Percentiles rank a stretch among this genome's conserved stretches.
phyloP scores from a whole-genome alignment of 2,329 filamentous ascomycete genomes.

The Pseudogymnoascus sp. region DNA sequence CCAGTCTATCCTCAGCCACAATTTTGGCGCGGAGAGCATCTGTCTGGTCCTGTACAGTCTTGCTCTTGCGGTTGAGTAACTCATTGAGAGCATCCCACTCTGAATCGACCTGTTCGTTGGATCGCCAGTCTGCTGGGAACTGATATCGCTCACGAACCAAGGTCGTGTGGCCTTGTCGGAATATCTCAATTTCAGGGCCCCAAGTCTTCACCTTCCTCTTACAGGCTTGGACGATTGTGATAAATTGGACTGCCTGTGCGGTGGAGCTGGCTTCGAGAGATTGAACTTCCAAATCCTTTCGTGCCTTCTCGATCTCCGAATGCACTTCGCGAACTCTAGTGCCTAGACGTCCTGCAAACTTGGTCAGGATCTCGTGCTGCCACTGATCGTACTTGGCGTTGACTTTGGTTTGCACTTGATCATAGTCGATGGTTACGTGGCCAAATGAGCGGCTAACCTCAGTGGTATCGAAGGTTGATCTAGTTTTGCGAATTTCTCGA shows the following conservation, averaged over 20 bases:
- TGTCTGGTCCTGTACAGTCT: conserved; percentile 92
- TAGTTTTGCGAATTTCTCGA: conserved; percentile 93
- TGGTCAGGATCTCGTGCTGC: conserved; percentile 93
- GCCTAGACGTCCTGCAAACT: conserved; percentile 84
- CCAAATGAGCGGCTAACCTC: conserved; percentile 90
- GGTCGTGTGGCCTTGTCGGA: conserved; percentile 90
- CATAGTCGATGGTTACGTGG: conserved; percentile 91
- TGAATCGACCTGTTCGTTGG: conserved; percentile 91
- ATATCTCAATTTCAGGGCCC: conserved; percentile 93
- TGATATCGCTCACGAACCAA: conserved; percentile 87
- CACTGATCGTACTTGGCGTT: conserved; percentile 99
- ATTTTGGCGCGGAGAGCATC: conserved; percentile 95
- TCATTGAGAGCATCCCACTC: conserved; percentile 94
- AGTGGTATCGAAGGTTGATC: conserved; percentile 93
- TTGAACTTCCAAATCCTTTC: conserved; percentile 82
- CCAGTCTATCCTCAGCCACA: conserved; percentile 81
- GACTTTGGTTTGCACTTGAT: conserved; percentile 96
- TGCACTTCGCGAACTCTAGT: conserved; percentile 88
- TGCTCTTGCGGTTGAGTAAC: conserved; percentile 81
- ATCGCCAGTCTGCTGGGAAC: conserved; percentile 87
- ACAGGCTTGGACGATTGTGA: conserved; percentile 93
- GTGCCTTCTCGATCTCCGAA: conserved; percentile 81
- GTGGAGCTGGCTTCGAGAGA: conserved; percentile 91
- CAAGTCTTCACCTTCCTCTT: conserved; percentile 88
- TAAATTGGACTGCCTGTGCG: conserved; percentile 94